Conservation (phyloP, 495 filamentous ascomycete species). For the Astrothelium subdiscretum region DNA sequence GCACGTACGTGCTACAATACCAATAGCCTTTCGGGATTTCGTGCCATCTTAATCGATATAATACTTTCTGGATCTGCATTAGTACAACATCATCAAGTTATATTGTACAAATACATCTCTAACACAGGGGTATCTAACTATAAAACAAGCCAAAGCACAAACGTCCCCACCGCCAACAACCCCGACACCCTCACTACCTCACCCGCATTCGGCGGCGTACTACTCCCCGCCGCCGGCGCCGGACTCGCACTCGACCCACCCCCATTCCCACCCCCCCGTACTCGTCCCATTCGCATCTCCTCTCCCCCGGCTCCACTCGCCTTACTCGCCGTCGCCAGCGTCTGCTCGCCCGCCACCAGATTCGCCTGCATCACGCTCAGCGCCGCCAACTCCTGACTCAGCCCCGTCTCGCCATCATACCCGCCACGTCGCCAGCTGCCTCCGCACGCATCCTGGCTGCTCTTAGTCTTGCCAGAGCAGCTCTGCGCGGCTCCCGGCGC, state of each 20-base stretch:
- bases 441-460: conserved; percentile 17
- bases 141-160: not conserved
- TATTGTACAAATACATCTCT: too few relatives aligned
- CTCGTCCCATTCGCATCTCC: not conserved
- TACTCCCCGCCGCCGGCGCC: not conserved
- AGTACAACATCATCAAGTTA: too few relatives aligned
- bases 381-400: conserved; percentile 61
- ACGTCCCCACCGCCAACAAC: not conserved
- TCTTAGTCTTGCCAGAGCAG: conserved; percentile 21
- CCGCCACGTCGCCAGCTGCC: conserved; percentile 26
- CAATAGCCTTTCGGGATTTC: too few relatives aligned
- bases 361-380: conserved; percentile 54
- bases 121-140: not conserved
- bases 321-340: not conserved
- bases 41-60: too few relatives aligned
- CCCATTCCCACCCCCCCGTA: not conserved
- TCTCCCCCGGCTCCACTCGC: not conserved
- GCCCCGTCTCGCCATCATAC: conserved; percentile 30
- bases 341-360: not conserved
- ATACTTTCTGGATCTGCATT: too few relatives aligned
- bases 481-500: conserved; percentile 29
- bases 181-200: not conserved
- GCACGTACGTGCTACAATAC: too few relatives aligned
- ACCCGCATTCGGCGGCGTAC: not conserved
- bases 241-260: not conserved